Conservation (phyloP, 768 basidiomycete genomes). For the Suillus paluster region DNA sequence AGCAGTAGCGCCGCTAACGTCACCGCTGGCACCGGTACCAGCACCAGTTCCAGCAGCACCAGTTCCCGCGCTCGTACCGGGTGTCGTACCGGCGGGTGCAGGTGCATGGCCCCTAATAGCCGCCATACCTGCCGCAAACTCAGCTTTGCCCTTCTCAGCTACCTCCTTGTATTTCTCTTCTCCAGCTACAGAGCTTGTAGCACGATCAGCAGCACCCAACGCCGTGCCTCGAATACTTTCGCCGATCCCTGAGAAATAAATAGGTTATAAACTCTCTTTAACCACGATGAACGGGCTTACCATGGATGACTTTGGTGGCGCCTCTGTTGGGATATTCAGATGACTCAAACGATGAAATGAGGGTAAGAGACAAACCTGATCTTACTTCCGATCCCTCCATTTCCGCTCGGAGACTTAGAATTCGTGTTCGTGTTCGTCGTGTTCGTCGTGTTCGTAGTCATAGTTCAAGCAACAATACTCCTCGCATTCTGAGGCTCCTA, state of each 20-base stretch:
- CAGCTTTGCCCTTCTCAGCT: slow-evolving; percentile 40
- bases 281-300: slow-evolving; percentile 18
- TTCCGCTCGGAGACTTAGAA: background rate
- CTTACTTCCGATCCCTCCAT: slow-evolving; percentile 21
- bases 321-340: slow-evolving; percentile 32
- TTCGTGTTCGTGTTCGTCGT: background rate
- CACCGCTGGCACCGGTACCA: background rate
- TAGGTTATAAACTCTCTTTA: slow-evolving; percentile 9
- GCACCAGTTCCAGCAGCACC: too few species aligned
- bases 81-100: background rate
- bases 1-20: background rate
- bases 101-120: slow-evolving; percentile 24
- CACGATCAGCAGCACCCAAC: slow-evolving; percentile 44
- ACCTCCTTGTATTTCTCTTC: slow-evolving; percentile 41
- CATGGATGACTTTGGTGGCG: slow-evolving; percentile 41
- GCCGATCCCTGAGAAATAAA: slow-evolving; percentile 39
- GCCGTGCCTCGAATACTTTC: slow-evolving; percentile 50
- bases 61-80: background rate
- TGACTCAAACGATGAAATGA: background rate
- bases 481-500: background rate
- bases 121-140: slow-evolving; percentile 45
- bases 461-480: background rate
- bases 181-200: slow-evolving; percentile 27
- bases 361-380: slow-evolving; percentile 13
- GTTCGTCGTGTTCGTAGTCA: slow-evolving; percentile 2